Conservation (phyloP, 371 early-diverging fungal species). For the Rhizomucor miehei region DNA sequence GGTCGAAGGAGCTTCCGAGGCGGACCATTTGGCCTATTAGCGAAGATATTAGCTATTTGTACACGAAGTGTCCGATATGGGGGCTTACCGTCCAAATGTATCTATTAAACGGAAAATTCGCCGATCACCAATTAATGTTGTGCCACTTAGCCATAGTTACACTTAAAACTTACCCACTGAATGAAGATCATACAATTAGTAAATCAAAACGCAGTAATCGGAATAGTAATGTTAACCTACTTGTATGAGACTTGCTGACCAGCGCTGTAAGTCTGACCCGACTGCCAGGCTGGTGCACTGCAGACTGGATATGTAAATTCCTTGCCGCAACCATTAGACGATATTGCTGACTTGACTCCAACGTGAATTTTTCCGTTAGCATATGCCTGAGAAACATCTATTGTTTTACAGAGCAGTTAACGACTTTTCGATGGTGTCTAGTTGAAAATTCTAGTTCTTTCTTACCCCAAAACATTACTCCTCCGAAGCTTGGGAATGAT, state of each 20-base stretch:
- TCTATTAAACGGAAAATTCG: constrained; percentile 7
- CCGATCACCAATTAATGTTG: background rate
- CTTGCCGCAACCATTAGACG: constrained; percentile 19
- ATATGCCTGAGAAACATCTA: constrained; percentile 49
- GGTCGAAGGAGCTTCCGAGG: constrained; percentile 18
- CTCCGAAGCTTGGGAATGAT: constrained; percentile 54
- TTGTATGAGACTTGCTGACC: constrained; percentile 47
- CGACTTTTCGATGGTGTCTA: background rate
- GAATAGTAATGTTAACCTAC: constrained; percentile 19
- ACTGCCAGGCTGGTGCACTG: constrained; percentile 34
- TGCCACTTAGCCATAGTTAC: background rate
- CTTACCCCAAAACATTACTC: constrained; percentile 65
- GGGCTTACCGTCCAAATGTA: constrained; percentile 39
- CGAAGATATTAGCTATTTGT: background rate
- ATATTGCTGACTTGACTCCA: constrained; percentile 21
- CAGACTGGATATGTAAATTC: constrained; percentile 26
- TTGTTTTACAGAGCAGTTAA: background rate
- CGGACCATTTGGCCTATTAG: constrained; percentile 37
- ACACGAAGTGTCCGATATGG: background rate
- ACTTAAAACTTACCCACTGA: constrained; percentile 22
- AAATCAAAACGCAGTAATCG: background rate
- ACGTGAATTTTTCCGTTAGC: constrained; percentile 28
- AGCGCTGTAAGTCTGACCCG: constrained; percentile 33
- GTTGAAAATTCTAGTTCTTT: constrained; percentile 3
- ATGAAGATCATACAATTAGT: background rate